phyloP scores from a whole-genome alignment of 495 filamentous ascomycete genomes.

The Tuber indicum region DNA sequence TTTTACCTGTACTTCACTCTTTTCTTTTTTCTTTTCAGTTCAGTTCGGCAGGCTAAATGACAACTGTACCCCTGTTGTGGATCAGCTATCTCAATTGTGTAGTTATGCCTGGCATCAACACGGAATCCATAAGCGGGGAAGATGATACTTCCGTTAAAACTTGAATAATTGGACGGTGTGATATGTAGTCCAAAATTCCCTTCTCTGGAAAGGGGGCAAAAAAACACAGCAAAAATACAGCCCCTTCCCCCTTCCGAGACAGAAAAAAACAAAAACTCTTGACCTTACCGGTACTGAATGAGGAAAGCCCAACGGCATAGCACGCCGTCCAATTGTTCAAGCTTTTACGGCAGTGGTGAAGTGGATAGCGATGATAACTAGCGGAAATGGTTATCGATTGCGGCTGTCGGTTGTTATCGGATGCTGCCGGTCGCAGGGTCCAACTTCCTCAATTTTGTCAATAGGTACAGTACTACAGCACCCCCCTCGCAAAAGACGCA shows the following conservation, averaged over 20 bases:
- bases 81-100: conserved; percentile 57
- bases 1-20: conserved; percentile 18
- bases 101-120: conserved; percentile 52
- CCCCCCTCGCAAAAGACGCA: conserved; percentile 21
- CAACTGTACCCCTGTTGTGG: conserved; percentile 44
- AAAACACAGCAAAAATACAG: too few species aligned
- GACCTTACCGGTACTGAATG: too few species aligned
- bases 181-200: too few species aligned
- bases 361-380: conserved; percentile 25
- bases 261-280: too few species aligned
- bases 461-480: not conserved
- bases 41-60: conserved; percentile 35
- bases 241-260: too few species aligned
- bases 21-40: conserved; percentile 32
- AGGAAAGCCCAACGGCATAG: too few species aligned
- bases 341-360: conserved; percentile 18
- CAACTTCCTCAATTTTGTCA: not conserved
- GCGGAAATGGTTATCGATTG: conserved; percentile 23
- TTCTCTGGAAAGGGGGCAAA: too few species aligned
- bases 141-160: conserved; percentile 10
- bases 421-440: conserved; percentile 31
- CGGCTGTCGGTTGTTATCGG: conserved; percentile 35
- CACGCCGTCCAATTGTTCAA: too few species aligned
- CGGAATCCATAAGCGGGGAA: conserved; percentile 33
- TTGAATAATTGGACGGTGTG: too few species aligned